Percentiles rank a stretch among this genome's conserved stretches.
phyloP scores from a whole-genome alignment of 2,329 filamentous ascomycete species.

The Fusarium kyushuense region DNA sequence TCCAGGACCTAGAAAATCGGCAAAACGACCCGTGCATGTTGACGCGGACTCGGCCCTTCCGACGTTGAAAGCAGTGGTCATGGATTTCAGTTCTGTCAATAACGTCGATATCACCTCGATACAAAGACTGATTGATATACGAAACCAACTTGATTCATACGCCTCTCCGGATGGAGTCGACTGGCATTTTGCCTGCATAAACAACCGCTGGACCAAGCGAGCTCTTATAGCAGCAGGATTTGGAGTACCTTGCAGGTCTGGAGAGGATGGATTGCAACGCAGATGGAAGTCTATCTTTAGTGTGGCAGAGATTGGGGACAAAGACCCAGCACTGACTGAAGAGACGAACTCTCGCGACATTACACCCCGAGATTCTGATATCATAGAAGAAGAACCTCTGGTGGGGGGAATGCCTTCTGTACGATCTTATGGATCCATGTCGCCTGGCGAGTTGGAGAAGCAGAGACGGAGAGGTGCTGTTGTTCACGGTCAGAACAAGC shows the following conservation, averaged over 20 bases:
- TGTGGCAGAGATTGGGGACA: slow-evolving; percentile 85
- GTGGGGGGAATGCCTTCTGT: slow-evolving; percentile 17
- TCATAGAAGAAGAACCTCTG: slow-evolving; percentile 55
- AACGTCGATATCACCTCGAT: slow-evolving; percentile 94
- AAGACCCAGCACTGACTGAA: slow-evolving; percentile 74
- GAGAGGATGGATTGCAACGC: slow-evolving; percentile 60
- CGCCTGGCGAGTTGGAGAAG: slow-evolving; percentile 50
- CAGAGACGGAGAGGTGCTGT: slow-evolving; percentile 68
- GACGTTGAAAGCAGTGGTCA: slow-evolving; percentile 86
- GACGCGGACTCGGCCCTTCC: slow-evolving; percentile 65
- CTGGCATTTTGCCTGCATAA: slow-evolving; percentile 96
- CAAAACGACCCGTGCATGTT: slow-evolving; percentile 55
- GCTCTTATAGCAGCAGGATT: slow-evolving; percentile 90
- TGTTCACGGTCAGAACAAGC: slow-evolving; percentile 87
- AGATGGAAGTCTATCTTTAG: slow-evolving; percentile 97
- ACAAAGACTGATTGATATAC: slow-evolving; percentile 92
- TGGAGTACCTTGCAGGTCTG: slow-evolving; percentile 75
- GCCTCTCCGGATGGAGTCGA: slow-evolving; percentile 84
- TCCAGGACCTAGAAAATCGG: slow-evolving; percentile 72
- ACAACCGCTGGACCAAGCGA: slow-evolving; percentile 91
- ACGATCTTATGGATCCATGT: slow-evolving; percentile 34
- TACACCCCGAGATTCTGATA: slow-evolving; percentile 49
- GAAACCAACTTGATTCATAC: slow-evolving; percentile 92
- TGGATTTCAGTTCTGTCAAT: slow-evolving; percentile 94
- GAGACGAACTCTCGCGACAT: slow-evolving; percentile 62